A percentile compares a stretch with the other conserved stretches of the same genome.
phyloP scores from a whole-genome alignment of 2,329 filamentous ascomycete species.

The Herpotrichia juniperi region DNA sequence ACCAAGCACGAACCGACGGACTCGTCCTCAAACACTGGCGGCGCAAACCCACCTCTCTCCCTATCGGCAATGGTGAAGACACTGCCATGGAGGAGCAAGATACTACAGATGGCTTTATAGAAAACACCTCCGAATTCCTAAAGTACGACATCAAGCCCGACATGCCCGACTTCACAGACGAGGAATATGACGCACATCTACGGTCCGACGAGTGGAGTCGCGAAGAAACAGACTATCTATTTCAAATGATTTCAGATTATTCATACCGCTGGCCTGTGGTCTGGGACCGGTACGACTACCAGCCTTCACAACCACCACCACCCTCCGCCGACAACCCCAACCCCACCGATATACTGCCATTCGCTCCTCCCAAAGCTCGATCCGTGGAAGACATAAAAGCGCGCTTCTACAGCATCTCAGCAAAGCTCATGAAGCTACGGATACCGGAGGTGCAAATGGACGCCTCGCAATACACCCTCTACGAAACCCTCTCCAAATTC shows the following conservation, averaged over 20 bases:
- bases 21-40: conserved; percentile 83
- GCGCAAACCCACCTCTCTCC: conserved; percentile 57
- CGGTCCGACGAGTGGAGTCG: conserved; percentile 82
- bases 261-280: conserved; percentile 91
- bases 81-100: conserved; percentile 39
- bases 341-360: conserved; percentile 32
- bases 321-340: conserved; percentile 22
- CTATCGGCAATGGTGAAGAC: conserved; percentile 39
- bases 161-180: conserved; percentile 81
- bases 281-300: conserved; percentile 88
- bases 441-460: conserved; percentile 69
- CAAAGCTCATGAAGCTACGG: conserved; percentile 48
- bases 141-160: conserved; percentile 87
- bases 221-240: conserved; percentile 91
- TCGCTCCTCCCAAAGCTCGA: conserved; percentile 60
- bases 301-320: conserved; percentile 42
- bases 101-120: conserved; percentile 41
- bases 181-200: conserved; percentile 80
- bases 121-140: conserved; percentile 68
- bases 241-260: conserved; percentile 75
- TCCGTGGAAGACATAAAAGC: conserved; percentile 90
- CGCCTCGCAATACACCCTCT: conserved; percentile 77
- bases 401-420: conserved; percentile 86
- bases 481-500: conserved; percentile 87
- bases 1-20: conserved; percentile 75